Percentiles rank a stretch among this genome's conserved stretches.
Evolutionary conservation across 2,329 filamentous ascomycete species (phyloP).

Genomic region (Diaporthe sp.): DNA sequence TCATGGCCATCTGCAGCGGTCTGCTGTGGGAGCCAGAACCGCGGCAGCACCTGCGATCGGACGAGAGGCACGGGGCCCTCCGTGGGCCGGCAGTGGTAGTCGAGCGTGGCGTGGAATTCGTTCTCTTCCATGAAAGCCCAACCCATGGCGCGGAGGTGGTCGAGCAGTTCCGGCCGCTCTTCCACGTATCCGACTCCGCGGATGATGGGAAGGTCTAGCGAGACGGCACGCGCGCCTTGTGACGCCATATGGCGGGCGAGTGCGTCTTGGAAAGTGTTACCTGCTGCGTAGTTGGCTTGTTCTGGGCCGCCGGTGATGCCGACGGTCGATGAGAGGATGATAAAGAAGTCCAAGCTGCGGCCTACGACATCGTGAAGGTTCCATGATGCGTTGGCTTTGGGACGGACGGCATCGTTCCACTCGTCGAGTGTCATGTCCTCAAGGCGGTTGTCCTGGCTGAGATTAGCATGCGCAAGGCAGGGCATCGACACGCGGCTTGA

Average conservation of each 20-base stretch:
- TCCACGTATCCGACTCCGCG: slow-evolving; percentile 42
- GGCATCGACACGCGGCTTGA: too few relatives aligned
- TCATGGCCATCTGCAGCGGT: slow-evolving; percentile 44
- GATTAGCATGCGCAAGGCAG: neutral
- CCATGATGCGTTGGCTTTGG: slow-evolving; percentile 32
- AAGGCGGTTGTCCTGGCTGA: slow-evolving; percentile 39
- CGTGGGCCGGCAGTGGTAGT: slow-evolving; percentile 44
- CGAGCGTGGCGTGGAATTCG: slow-evolving; percentile 42
- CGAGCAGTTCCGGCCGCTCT: slow-evolving; percentile 44
- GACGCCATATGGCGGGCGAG: slow-evolving; percentile 44
- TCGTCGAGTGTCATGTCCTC: slow-evolving; percentile 41
- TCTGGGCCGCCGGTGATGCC: slow-evolving; percentile 44
- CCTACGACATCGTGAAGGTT: slow-evolving; percentile 27
- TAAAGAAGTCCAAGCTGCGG: slow-evolving; percentile 41
- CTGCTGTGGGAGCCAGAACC: slow-evolving; percentile 45
- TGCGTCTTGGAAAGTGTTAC: slow-evolving; percentile 44
- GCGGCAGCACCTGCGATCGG: slow-evolving; percentile 46
- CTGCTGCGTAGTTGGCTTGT: slow-evolving; percentile 45
- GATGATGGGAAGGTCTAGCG: slow-evolving; percentile 43
- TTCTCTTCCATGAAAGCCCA: slow-evolving; percentile 40
- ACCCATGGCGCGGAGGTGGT: slow-evolving; percentile 41
- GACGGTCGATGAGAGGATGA: slow-evolving; percentile 45
- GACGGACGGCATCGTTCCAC: slow-evolving; percentile 39
- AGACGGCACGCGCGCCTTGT: slow-evolving; percentile 43
- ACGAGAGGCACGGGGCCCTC: neutral